Evolutionary conservation across 1,284 basidiomycete species (phyloP), one percentile per base, ranked within the genome.

Genomic region (Peniophora sp.): DNA sequence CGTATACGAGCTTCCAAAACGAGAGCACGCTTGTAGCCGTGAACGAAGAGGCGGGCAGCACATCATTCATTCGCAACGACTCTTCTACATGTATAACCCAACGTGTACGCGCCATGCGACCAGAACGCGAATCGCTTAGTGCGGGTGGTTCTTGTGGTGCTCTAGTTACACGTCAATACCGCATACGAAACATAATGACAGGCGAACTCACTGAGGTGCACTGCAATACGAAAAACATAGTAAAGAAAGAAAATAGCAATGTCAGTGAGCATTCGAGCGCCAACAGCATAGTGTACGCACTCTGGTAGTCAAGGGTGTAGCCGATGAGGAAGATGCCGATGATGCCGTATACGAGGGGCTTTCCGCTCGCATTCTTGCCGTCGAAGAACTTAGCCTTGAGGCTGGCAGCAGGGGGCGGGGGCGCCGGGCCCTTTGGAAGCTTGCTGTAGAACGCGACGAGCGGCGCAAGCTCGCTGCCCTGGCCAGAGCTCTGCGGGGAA

Each of bases 391-490:
- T 75, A 15, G 66, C 88, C 68, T 92, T 90, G 64, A 95, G 71
- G 23, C 88, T 88, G n/a, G 73, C 64, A 52, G 75, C 69, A 47
- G 79, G 73, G 11, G 79, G 70, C 47, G 78, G 67, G n/a, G 88
- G 74, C 47, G 84, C 80, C 48, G 79, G 69, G 43, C 86, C 86
- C 64, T 89, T 89, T 58, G 93, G 94, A 47, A 97, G 79, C 68
- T 89, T 91, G 58, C 90, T 93, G 79, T 97, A 97, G 72, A 97
- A 97, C 64, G 88, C 82, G 57, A 97, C 92, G 64, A 97, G 87
- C 37, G 84, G 82, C 52, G 81, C 76, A 52, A 96, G 88, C 58
- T 88, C 84, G 50, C 80, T 82, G 51, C 86, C 88, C 52, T 83
- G 79, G 57, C 91, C 92, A 54, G 85, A 83, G 51, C 87, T 81